Evolutionary conservation across 2,329 filamentous ascomycete species (phyloP), one percentile per base, ranked within the genome.

Genomic region (Fusarium cyanostomum): DNA sequence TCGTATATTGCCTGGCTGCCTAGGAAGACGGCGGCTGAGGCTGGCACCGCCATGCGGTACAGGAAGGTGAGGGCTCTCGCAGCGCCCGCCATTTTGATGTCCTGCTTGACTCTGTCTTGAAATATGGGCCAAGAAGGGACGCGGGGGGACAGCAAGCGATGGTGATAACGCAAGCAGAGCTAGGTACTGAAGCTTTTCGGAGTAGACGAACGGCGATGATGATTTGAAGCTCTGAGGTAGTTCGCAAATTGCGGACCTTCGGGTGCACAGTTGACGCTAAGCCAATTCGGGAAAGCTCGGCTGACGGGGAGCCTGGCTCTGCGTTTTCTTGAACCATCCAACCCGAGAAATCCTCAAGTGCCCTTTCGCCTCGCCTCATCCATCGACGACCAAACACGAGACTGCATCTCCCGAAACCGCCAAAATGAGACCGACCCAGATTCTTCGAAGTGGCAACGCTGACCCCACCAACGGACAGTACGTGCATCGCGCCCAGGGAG

Each of bases 1-100:
- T 99, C 95, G 88, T 97, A 99, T 64, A 99, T 87, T 57, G 93
- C 92, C 67, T 92, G 86, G 78, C 93, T 89, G 67, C 86, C 81
- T 59, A 94, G 73, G 54, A 86, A 84, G 69, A 87, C 81, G 70
- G 84, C 92, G 69, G 91, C 78, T 59, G 91, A 87, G 55, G 86
- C 84, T 42, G 94, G 94, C 51, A 97, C 80, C 64, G 91, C 91
- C 76, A 83, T 84, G 70, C 84, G 84, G 80, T 89, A 92, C 73
- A 90, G 76, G 66, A 81, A 76, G 73, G 83, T 83, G 67, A 92
- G 83, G 42, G 80, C 78, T 73, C 84, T 82, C 65, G 85, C 82
- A 79, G 80, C 78, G 71, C 82, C 81, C 66, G 84, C 81, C 84
- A 86, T 86, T 61, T 64, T 75, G 52, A 34, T 31, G 30, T 16